A percentile compares a stretch with the other conserved stretches of the same genome.
phyloP scores from a whole-genome alignment of 1,284 basidiomycete species.

The Austropuccinia psidii region DNA sequence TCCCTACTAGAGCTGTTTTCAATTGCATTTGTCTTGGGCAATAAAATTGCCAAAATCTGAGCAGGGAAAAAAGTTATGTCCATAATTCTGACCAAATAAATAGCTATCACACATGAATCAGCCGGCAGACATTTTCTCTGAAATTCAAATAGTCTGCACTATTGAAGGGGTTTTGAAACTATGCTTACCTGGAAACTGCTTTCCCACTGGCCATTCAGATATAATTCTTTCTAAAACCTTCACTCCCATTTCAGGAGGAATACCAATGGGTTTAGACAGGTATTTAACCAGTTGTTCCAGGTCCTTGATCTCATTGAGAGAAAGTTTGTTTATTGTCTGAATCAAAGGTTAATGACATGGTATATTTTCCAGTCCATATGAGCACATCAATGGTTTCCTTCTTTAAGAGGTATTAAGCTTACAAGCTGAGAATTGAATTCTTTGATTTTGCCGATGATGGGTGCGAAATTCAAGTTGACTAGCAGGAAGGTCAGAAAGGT shows the following conservation, averaged over 20 bases:
- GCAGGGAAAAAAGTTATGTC: conserved; percentile 4
- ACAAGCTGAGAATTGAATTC: conserved; percentile 28
- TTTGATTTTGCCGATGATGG: conserved; percentile 16
- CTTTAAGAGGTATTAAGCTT: background rate
- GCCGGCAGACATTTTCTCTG: no score
- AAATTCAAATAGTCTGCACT: no score
- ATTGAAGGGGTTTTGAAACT: background rate
- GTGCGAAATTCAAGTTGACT: conserved; percentile 18
- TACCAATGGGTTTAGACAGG: conserved; percentile 1
- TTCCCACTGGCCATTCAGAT: conserved; percentile 5
- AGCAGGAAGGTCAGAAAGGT: conserved; percentile 25
- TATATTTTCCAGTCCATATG: no score
- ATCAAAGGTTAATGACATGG: no score
- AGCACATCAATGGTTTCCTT: no score
- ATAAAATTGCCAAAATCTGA: conserved; percentile 4
- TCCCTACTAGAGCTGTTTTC: background rate
- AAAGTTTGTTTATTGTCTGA: background rate
- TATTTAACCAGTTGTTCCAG: conserved; percentile 5
- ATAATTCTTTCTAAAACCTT: conserved; percentile 20
- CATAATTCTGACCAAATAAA: conserved; percentile 7
- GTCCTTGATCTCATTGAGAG: background rate
- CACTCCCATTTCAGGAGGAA: background rate
- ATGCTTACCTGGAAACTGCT: conserved; percentile 28
- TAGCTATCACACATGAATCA: no score
- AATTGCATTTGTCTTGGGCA: background rate